These are phyloP conservation scores for Alloascoidea africana DNA, from an alignment of 805 yeast species.

Conservation along the genomic window DNA sequence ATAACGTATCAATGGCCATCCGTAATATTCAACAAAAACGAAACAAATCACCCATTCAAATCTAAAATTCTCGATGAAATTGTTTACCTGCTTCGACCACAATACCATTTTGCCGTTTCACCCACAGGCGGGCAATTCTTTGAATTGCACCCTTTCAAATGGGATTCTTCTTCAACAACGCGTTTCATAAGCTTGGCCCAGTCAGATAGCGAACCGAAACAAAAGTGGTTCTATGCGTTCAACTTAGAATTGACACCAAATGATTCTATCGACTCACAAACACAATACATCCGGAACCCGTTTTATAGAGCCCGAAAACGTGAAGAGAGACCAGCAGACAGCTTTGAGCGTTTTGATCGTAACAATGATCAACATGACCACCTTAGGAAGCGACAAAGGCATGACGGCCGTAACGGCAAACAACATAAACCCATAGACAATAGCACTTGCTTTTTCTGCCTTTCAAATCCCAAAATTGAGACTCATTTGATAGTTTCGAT, in stretches of 20 bases:
- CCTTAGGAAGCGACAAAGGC: not conserved
- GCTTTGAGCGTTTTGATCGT: not conserved
- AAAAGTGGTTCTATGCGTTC: slow-evolving; percentile 65
- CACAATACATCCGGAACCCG: not conserved
- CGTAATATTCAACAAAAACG: slow-evolving; percentile 41
- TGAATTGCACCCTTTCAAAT: not conserved
- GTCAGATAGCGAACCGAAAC: slow-evolving; percentile 30
- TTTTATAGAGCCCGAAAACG: not conserved
- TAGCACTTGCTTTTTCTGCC: slow-evolving; percentile 63
- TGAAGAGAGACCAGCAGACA: not conserved
- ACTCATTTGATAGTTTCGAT: slow-evolving; percentile 72
- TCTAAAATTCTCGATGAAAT: not conserved
- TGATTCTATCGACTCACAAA: not conserved
- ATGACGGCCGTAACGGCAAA: too few species aligned
- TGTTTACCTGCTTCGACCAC: not conserved
- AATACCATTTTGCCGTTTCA: not conserved
- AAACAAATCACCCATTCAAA: slow-evolving; percentile 13
- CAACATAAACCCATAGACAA: slow-evolving; percentile 29
- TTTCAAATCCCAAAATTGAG: slow-evolving; percentile 64
- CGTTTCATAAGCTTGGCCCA: slow-evolving; percentile 49
- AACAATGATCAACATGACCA: not conserved
- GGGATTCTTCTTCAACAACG: slow-evolving; percentile 17
- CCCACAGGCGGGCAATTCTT: not conserved
- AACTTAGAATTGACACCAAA: slow-evolving; percentile 14
- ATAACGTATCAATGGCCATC: slow-evolving; percentile 49